These are phyloP conservation scores for Colletotrichum lentis DNA, from an alignment of 2,329 filamentous ascomycete genomes.

Conservation along the genomic window DNA sequence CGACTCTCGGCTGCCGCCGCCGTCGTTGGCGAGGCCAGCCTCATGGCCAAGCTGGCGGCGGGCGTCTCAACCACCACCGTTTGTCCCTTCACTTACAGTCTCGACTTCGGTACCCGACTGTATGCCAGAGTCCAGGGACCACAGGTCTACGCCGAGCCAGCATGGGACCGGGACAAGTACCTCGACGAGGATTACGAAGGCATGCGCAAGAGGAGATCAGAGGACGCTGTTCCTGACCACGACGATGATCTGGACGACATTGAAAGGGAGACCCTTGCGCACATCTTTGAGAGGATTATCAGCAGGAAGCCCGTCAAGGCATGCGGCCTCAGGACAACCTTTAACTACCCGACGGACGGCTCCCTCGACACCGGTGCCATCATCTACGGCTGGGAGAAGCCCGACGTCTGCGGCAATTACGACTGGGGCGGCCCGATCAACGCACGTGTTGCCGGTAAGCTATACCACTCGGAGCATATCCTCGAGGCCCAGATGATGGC, in stretches of 20 bases:
- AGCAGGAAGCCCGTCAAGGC: no score
- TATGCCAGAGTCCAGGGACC: conserved; percentile 39
- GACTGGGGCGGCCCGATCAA: conserved; percentile 16
- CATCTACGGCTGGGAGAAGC: conserved; percentile 19
- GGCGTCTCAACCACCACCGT: conserved; percentile 38
- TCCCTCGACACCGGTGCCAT: background rate
- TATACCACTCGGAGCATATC: conserved; percentile 37
- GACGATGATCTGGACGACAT: no score
- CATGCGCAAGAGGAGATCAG: no score
- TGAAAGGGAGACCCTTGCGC: no score
- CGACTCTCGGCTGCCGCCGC: conserved; percentile 35
- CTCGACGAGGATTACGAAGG: background rate
- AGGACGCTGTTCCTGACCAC: no score
- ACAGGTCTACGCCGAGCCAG: conserved; percentile 7
- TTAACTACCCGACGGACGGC: no score
- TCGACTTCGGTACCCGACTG: conserved; percentile 40
- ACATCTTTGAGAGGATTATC: no score
- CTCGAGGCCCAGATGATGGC: conserved; percentile 38
- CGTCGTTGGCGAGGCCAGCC: conserved; percentile 40
- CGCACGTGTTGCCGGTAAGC: conserved; percentile 8
- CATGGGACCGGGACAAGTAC: background rate
- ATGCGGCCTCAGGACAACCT: background rate
- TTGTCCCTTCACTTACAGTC: conserved; percentile 41
- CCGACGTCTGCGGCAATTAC: conserved; percentile 24
- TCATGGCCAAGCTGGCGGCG: conserved; percentile 36